Conservation (phyloP, 73 alveolate species). For the Tetrahymena thermophila region DNA sequence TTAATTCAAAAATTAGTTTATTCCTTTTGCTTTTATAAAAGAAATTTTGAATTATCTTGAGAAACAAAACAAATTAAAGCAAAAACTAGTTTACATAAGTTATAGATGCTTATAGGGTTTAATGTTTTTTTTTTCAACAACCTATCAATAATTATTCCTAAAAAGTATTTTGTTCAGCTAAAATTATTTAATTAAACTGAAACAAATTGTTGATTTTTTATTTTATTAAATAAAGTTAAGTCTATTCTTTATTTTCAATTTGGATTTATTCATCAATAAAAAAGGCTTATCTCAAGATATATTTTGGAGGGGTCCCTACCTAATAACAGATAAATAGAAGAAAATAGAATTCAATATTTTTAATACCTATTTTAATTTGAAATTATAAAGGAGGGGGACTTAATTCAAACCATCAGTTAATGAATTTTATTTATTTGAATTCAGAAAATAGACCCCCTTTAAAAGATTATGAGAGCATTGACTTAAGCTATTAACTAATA, state of each 20-base stretch:
- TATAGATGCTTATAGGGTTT: neutral
- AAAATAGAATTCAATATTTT: neutral
- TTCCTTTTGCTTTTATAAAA: neutral
- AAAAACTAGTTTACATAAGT: neutral
- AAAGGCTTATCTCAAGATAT: neutral
- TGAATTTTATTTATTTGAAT: neutral
- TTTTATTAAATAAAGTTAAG: neutral
- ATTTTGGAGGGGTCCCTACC: slow-evolving; percentile 1
- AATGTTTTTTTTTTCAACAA: neutral
- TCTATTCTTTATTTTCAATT: neutral
- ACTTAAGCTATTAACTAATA: neutral
- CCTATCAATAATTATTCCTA: neutral
- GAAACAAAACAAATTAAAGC: neutral
- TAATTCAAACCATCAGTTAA: neutral
- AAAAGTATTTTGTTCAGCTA: neutral
- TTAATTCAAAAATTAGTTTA: neutral
- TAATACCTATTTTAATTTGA: neutral
- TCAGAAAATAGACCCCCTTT: neutral
- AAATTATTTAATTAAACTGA: neutral
- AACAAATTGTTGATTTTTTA: neutral
- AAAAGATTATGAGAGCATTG: neutral
- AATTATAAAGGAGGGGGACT: neutral
- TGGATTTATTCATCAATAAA: neutral
- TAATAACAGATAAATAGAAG: neutral
- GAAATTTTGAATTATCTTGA: neutral